These are phyloP conservation scores for Colletotrichum australisinense DNA, from an alignment of 2,329 filamentous ascomycete genomes.

Conservation along the genomic window DNA sequence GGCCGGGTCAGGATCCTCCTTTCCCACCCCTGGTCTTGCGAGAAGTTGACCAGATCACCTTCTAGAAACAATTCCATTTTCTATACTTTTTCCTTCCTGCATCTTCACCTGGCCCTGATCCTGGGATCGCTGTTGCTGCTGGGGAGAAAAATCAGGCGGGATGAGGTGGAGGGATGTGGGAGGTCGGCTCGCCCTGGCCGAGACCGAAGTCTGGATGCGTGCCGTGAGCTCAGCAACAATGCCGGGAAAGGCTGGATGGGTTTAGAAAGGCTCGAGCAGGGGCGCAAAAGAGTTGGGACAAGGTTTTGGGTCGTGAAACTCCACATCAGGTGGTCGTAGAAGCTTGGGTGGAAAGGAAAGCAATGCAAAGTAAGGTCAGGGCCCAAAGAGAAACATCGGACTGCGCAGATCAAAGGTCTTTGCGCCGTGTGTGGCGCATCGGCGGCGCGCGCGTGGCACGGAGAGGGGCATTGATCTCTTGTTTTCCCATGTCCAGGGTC, in stretches of 20 bases:
- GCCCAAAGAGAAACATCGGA: not conserved
- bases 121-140: not conserved
- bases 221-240: not conserved
- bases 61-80: conserved; percentile 29
- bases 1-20: not conserved
- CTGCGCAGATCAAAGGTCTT: not conserved
- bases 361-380: not conserved
- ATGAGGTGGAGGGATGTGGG: not conserved
- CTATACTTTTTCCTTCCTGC: not conserved
- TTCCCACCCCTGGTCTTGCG: not conserved
- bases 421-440: not conserved
- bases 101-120: conserved; percentile 3
- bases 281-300: conserved; percentile 15
- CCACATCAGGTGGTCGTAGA: conserved; percentile 13
- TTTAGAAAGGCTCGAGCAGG: not conserved
- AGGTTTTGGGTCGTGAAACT: conserved; percentile 33
- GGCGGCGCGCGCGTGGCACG: not conserved
- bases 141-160: not conserved
- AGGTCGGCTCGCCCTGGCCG: not conserved
- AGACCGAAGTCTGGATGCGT: not conserved
- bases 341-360: not conserved
- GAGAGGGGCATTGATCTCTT: not conserved
- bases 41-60: conserved; percentile 18
- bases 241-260: not conserved
- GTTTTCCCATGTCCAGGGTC: conserved; percentile 1